phyloP scores from a whole-genome alignment of 805 yeast species.

The Hanseniaspora clermontiae region DNA sequence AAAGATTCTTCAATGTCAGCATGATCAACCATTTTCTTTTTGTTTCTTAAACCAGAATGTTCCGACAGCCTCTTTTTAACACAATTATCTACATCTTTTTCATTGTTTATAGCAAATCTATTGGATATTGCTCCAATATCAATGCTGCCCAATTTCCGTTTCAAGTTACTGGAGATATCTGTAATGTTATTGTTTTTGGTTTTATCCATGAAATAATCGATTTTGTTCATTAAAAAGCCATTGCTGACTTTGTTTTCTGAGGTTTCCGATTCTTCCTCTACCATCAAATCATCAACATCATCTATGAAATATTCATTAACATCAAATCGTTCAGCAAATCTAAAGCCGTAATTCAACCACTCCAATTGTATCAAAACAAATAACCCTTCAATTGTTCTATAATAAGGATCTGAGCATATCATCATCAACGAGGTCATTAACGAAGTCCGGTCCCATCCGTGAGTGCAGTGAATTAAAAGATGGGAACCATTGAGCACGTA shows the following conservation, averaged over 20 bases:
- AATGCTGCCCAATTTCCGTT: not conserved
- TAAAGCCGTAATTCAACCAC: conserved; percentile 90
- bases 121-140: not conserved
- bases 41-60: not conserved
- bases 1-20: not conserved
- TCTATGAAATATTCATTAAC: not conserved
- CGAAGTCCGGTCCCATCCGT: conserved; percentile 97
- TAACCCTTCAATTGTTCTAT: conserved; percentile 78
- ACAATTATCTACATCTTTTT: not conserved
- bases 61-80: not conserved
- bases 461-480: conserved; percentile 83
- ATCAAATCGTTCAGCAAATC: conserved; percentile 73
- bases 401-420: conserved; percentile 80
- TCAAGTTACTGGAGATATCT: not conserved
- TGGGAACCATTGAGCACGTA: conserved; percentile 73
- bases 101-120: not conserved
- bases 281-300: not conserved
- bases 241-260: not conserved
- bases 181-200: not conserved
- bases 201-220: not conserved
- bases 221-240: not conserved
- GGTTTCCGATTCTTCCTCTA: not conserved
- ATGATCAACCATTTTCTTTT: not conserved
- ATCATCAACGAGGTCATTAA: conserved; percentile 77
- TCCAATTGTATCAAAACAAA: conserved; percentile 79